A percentile compares a stretch with the other conserved stretches of the same genome.
Evolutionary conservation across 257 asterid species (phyloP).

Genomic region (Voacanga thouarsii): DNA sequence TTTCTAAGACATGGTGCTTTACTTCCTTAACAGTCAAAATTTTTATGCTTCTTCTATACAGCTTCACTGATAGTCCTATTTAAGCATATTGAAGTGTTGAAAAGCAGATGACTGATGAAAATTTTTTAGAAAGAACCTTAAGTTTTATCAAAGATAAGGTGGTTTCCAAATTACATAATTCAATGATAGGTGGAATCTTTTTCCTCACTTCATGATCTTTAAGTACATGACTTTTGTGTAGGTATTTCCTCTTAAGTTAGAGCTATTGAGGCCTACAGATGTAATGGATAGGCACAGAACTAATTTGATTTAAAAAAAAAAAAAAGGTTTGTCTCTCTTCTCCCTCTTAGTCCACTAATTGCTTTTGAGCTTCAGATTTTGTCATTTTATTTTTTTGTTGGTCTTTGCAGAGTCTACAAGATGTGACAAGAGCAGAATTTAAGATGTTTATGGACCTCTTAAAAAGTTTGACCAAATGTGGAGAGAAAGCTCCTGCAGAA

Average conservation of each 20-base stretch:
- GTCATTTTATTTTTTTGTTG: neutral
- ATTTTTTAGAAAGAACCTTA: constrained; percentile 84
- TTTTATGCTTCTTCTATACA: constrained; percentile 30
- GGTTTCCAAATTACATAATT: constrained; percentile 19
- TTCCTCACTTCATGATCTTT: neutral
- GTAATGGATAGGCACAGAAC: constrained; percentile 96
- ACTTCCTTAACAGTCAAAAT: constrained; percentile 5
- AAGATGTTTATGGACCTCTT: constrained; percentile 89
- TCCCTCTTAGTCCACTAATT: neutral
- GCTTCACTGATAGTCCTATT: constrained; percentile 89
- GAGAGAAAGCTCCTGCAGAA: constrained; percentile 71
- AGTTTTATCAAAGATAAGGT: constrained; percentile 85
- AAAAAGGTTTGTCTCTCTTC: constrained; percentile 46
- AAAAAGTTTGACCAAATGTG: constrained; percentile 71
- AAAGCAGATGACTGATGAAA: constrained; percentile 85
- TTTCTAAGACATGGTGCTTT: neutral
- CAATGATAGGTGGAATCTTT: constrained; percentile 9
- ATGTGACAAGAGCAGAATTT: constrained; percentile 95
- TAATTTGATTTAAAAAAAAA: constrained; percentile 70
- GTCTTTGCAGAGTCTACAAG: constrained; percentile 79
- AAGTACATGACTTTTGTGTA: constrained; percentile 25
- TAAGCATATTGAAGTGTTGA: constrained; percentile 89
- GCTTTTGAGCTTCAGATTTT: neutral
- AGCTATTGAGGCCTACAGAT: constrained; percentile 77
- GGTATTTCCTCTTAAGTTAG: constrained; percentile 89